phyloP scores from a whole-genome alignment of 805 yeast species.

The Yamadazyma akitaensis region DNA sequence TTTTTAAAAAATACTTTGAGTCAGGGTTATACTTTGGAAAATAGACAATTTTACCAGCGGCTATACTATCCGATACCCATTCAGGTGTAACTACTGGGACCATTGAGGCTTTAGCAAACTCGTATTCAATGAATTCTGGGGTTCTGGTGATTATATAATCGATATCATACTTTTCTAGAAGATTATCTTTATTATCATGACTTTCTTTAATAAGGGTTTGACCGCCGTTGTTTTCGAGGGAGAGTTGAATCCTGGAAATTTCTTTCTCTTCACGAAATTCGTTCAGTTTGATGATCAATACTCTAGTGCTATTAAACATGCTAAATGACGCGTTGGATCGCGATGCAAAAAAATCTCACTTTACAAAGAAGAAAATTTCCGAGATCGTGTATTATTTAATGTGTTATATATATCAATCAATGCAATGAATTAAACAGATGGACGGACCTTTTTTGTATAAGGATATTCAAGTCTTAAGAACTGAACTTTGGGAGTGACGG shows the following conservation, averaged over 20 bases:
- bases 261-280: constrained; percentile 8
- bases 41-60: constrained; percentile 41
- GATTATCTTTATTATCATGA: constrained; percentile 7
- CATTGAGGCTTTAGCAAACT: constrained; percentile 47
- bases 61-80: constrained; percentile 56
- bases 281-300: constrained; percentile 7
- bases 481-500: background rate
- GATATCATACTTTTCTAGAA: constrained; percentile 9
- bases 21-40: constrained; percentile 68
- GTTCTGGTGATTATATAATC: constrained; percentile 51
- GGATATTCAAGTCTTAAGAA: background rate
- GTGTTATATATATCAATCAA: constrained; percentile 9
- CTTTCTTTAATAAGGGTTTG: constrained; percentile 5
- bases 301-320: constrained; percentile 5
- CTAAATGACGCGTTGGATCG: background rate
- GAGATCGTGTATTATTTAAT: background rate
- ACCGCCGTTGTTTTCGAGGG: constrained; percentile 12
- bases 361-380: background rate
- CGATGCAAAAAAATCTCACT: background rate
- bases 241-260: constrained; percentile 5
- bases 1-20: constrained; percentile 60
- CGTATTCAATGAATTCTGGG: constrained; percentile 51
- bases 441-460: background rate
- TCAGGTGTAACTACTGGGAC: constrained; percentile 61
- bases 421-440: constrained; percentile 4